phyloP scores from a whole-genome alignment of 306 rosid genomes.

The Biancaea sappan region DNA sequence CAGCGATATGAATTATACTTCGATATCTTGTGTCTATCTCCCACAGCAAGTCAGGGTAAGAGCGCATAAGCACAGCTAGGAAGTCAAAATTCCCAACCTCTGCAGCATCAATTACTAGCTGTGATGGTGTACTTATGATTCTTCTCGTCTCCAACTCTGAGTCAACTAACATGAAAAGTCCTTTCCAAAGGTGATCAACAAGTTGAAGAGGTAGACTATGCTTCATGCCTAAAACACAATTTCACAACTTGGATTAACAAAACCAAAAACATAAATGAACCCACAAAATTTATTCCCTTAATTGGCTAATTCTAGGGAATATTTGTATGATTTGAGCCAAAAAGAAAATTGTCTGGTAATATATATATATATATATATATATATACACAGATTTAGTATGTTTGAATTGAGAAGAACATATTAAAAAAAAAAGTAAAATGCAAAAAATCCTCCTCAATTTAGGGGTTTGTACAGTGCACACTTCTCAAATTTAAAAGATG shows the following conservation, averaged over 20 bases:
- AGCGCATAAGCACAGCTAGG: conserved; percentile 34
- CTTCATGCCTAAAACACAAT: background rate
- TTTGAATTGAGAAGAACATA: too few species aligned
- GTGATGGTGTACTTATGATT: conserved; percentile 12
- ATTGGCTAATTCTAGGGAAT: too few species aligned
- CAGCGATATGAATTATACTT: conserved; percentile 13
- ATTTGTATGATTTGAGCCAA: too few species aligned
- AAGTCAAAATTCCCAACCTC: conserved; percentile 47
- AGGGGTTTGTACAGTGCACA: too few species aligned
- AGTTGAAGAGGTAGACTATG: conserved; percentile 20
- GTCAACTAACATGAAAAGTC: background rate
- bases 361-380: too few species aligned
- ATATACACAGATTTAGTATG: too few species aligned
- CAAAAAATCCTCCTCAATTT: too few species aligned
- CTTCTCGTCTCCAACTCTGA: background rate
- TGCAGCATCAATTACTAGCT: conserved; percentile 35
- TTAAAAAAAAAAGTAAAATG: too few species aligned
- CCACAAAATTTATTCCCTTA: conserved; percentile 29
- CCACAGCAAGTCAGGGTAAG: conserved; percentile 28
- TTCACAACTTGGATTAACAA: background rate
- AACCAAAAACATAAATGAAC: conserved; percentile 20
- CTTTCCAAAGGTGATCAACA: conserved; percentile 28
- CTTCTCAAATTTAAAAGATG: too few species aligned
- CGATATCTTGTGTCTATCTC: background rate
- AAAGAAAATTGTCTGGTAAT: background rate